These are phyloP conservation scores for Mycena rebaudengoi DNA, from an alignment of 768 basidiomycete species.

Conservation along the genomic window DNA sequence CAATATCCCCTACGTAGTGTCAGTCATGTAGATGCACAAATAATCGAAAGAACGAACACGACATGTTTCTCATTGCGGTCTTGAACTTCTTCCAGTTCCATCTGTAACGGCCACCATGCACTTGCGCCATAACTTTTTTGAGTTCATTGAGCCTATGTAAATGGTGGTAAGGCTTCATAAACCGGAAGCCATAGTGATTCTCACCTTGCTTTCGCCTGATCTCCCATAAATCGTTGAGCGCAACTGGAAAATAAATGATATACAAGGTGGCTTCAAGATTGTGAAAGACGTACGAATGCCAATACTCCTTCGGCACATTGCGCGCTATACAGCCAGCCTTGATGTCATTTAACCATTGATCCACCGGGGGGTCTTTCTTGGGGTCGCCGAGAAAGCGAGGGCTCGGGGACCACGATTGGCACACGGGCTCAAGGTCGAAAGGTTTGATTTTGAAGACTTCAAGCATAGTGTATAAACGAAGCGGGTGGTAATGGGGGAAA, in stretches of 20 bases:
- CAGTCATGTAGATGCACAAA: background rate
- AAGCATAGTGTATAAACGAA: conserved; percentile 54
- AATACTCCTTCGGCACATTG: conserved; percentile 80
- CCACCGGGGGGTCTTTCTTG: conserved; percentile 74
- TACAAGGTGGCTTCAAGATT: background rate
- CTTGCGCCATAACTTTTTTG: conserved; percentile 75
- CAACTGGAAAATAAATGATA: conserved; percentile 46
- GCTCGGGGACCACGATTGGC: conserved; percentile 69
- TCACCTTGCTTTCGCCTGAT: conserved; percentile 68
- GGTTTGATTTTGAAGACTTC: conserved; percentile 84
- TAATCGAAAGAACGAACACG: conserved; percentile 60
- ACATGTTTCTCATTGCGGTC: conserved; percentile 82
- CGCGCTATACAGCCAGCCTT: conserved; percentile 75
- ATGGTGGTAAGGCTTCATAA: background rate
- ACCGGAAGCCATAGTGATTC: background rate
- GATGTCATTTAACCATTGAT: conserved; percentile 78
- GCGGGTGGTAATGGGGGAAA: no score
- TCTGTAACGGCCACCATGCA: conserved; percentile 79
- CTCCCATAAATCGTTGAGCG: conserved; percentile 78
- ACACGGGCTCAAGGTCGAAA: conserved; percentile 76
- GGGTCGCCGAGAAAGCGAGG: conserved; percentile 74
- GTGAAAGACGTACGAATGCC: conserved; percentile 58
- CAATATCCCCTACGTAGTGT: conserved; percentile 68
- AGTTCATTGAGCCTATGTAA: conserved; percentile 64
- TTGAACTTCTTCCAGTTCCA: conserved; percentile 89